These are phyloP conservation scores for Kurtzmaniella quercitrusa DNA, from an alignment of 1,139 yeast species.

Conservation along the genomic window DNA sequence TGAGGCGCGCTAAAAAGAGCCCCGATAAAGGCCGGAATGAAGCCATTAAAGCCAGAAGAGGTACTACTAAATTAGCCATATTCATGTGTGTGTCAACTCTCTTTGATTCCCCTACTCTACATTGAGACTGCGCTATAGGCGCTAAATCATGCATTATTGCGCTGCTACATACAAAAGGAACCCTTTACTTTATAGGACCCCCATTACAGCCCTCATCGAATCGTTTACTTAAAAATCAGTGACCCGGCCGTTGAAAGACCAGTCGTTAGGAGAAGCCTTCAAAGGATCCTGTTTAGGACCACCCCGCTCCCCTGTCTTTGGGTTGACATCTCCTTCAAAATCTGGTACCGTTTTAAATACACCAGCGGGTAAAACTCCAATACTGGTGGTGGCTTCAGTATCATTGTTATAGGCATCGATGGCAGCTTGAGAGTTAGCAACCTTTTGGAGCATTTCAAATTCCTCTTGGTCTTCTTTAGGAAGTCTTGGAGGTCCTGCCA, in stretches of 20 bases:
- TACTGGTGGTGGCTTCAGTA: conserved; percentile 3
- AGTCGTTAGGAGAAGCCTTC: conserved; percentile 70
- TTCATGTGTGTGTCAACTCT: too few species aligned
- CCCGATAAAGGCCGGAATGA: too few species aligned
- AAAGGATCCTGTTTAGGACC: conserved; percentile 99
- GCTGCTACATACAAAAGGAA: neutral
- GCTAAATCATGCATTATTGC: too few species aligned
- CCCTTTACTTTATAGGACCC: neutral
- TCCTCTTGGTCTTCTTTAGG: conserved; percentile 89
- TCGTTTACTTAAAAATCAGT: conserved; percentile 69
- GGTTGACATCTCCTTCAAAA: conserved; percentile 92
- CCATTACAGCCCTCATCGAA: too few species aligned
- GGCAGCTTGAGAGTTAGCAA: conserved; percentile 78
- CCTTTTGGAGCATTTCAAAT: conserved; percentile 77
- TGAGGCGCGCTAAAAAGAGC: too few species aligned
- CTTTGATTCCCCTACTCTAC: too few species aligned
- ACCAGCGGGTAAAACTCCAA: conserved; percentile 37
- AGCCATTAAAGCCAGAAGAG: too few species aligned
- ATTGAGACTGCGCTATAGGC: too few species aligned
- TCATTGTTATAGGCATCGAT: conserved; percentile 62
- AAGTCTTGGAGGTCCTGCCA: conserved; percentile 65
- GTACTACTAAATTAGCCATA: too few species aligned
- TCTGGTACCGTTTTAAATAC: conserved; percentile 82
- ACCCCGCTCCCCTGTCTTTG: conserved; percentile 90
- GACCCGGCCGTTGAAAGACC: conserved; percentile 93